phyloP scores from a whole-genome alignment of 257 asterid genomes.

The Salvia miltiorrhiza region DNA sequence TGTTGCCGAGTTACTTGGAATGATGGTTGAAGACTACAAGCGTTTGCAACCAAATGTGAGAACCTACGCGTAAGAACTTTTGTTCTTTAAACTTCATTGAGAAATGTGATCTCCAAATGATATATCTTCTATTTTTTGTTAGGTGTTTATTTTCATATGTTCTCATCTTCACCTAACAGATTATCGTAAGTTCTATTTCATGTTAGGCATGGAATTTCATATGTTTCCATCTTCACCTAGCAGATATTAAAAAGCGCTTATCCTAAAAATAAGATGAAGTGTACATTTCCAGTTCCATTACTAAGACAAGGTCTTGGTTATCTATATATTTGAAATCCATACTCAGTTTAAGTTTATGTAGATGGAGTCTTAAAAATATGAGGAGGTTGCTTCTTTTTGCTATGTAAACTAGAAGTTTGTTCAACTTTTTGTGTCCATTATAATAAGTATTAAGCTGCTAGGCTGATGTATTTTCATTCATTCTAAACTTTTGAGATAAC shows the following conservation, averaged over 20 bases:
- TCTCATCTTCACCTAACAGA: constrained; percentile 12
- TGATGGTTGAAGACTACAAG: constrained; percentile 96
- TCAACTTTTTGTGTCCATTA: constrained; percentile 8
- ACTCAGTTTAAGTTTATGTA: constrained; percentile 8
- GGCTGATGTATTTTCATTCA: constrained; percentile 4
- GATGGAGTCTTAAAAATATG: neutral
- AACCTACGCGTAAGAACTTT: constrained; percentile 90
- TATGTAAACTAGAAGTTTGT: neutral
- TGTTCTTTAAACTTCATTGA: constrained; percentile 28
- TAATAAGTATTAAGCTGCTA: constrained; percentile 1
- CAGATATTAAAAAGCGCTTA: neutral
- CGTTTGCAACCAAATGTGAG: constrained; percentile 97
- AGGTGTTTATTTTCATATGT: constrained; percentile 1
- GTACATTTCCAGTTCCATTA: neutral
- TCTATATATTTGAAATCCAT: neutral
- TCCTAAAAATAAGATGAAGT: constrained; percentile 4
- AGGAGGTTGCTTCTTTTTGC: neutral
- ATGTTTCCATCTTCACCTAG: constrained; percentile 10
- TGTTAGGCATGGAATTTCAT: neutral
- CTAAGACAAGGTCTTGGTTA: neutral
- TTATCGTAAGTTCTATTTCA: neutral
- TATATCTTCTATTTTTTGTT: constrained; percentile 16
- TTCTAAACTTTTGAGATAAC: neutral
- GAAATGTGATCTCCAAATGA: constrained; percentile 24
- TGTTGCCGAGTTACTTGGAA: constrained; percentile 96